These are phyloP conservation scores for Brassica nigra DNA, from an alignment of 345 rosid species.

Conservation along the genomic window DNA sequence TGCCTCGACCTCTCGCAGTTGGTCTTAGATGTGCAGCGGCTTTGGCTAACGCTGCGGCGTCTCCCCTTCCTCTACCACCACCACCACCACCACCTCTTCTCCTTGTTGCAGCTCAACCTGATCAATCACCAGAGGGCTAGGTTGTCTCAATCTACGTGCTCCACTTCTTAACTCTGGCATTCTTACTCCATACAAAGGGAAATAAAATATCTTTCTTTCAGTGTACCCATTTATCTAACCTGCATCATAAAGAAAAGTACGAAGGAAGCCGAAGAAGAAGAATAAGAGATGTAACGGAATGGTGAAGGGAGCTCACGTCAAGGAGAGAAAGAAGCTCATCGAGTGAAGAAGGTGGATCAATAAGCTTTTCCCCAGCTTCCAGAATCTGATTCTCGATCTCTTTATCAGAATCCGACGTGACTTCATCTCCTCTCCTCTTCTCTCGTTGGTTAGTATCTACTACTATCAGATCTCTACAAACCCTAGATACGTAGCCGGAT, in stretches of 20 bases:
- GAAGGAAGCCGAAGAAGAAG: too few species aligned
- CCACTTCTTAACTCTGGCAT: constrained; percentile 99
- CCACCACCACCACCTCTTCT: constrained; percentile 66
- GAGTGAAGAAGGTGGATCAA: too few species aligned
- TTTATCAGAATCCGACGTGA: too few species aligned
- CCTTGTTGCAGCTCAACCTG: constrained; percentile 74
- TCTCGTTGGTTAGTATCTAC: too few species aligned
- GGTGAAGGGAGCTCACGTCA: too few species aligned
- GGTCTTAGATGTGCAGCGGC: constrained; percentile 64
- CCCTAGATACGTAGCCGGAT: too few species aligned
- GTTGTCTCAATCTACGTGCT: constrained; percentile 89
- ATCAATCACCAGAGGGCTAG: constrained; percentile 65
- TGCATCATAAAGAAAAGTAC: constrained; percentile 33
- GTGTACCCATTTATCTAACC: constrained; percentile 44
- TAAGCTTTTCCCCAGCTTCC: too few species aligned
- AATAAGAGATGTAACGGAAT: too few species aligned
- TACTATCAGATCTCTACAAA: too few species aligned
- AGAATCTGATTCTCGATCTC: too few species aligned
- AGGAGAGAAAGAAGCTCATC: too few species aligned
- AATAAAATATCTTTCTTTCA: constrained; percentile 50
- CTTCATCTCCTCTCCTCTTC: too few species aligned
- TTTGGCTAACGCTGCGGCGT: constrained; percentile 74
- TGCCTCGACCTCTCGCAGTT: constrained; percentile 79
- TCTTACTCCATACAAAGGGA: constrained; percentile 86
- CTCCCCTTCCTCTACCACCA: constrained; percentile 85